phyloP scores from a whole-genome alignment of 2,329 filamentous ascomycete species.

The Thelonectria discophora region DNA sequence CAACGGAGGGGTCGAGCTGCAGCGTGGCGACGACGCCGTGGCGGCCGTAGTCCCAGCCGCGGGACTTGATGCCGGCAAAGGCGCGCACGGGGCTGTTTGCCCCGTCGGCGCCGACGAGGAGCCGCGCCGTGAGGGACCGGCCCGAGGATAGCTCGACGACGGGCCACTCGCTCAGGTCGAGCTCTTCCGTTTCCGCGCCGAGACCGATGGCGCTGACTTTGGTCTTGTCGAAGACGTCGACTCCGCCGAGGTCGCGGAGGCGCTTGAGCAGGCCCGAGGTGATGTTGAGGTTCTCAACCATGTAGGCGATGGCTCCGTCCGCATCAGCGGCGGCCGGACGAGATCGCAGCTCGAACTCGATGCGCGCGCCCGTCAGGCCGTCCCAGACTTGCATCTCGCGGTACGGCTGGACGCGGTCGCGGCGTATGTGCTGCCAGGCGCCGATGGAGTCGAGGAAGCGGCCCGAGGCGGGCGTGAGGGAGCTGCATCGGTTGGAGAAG shows the following conservation, averaged over 20 bases:
- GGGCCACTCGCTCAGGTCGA: constrained; percentile 89
- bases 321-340: constrained; percentile 58
- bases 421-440: constrained; percentile 81
- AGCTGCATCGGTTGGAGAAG: constrained; percentile 96
- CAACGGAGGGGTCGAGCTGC: constrained; percentile 70
- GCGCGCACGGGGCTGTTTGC: constrained; percentile 92
- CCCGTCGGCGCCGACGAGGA: constrained; percentile 92
- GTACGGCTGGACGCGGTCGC: constrained; percentile 82
- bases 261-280: constrained; percentile 79
- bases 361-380: constrained; percentile 84
- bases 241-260: constrained; percentile 72
- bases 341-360: constrained; percentile 79
- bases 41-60: constrained; percentile 92
- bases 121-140: constrained; percentile 76
- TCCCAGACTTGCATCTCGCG: constrained; percentile 99
- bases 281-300: constrained; percentile 94
- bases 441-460: constrained; percentile 84
- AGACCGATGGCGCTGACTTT: constrained; percentile 82
- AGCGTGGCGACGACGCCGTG: constrained; percentile 93
- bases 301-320: constrained; percentile 77
- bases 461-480: constrained; percentile 88
- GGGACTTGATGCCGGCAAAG: constrained; percentile 85
- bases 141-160: constrained; percentile 77
- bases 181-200: constrained; percentile 72
- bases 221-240: constrained; percentile 78